Evolutionary conservation across 164 flowering plant species (phyloP), one percentile per base, ranked within the genome.

Genomic region (Nelumbo lutea): DNA sequence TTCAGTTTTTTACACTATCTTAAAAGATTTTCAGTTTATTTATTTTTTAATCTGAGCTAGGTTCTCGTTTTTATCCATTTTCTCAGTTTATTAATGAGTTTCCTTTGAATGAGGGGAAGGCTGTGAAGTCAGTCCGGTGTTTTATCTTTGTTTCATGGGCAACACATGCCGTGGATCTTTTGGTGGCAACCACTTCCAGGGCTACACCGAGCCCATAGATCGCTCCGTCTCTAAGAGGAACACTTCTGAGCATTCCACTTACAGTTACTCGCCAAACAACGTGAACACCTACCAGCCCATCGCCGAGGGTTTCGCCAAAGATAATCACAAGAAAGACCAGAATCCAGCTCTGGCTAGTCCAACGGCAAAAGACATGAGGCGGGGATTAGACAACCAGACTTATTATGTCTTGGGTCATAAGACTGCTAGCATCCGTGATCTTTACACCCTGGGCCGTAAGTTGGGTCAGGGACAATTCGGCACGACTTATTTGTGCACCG

Each of bases 381-480:
- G 90, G n/a, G 75, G 79, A 47, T 44, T 64, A 9, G 88, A 85
- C 39, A 83, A 76, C 71, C 96, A 91, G 64, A 44, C 85, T 56
- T 90, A 76, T 46, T 89, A 79, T 73, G 98, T 94, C 1, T 77
- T 94, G 71, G 97, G 93, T 65, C 98, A 94, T 64, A 86, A 68
- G 82, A 94, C 98, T 53, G 75, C 83, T 0, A 87, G 88, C 56
- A 90, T 94, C 70, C 88, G 89, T 13, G 96, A 94, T 70, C 87
- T 94, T 62, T 94, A 91, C 77, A 82, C 83, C 0, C 70, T 94
- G 65, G 95, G 98, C 10, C 86, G 88, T 57, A 94, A 91, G 61
- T 79, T 94, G 71, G 98, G 98, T 8, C 97, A 90, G 71, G 98
- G 98, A 1, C 98, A 93, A 47, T 93, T 93, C 59, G 98, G 98